Percentiles rank a stretch among this genome's conserved stretches.
phyloP scores from a whole-genome alignment of 2,329 filamentous ascomycete species.

The Pestalotiopsis sp. region DNA sequence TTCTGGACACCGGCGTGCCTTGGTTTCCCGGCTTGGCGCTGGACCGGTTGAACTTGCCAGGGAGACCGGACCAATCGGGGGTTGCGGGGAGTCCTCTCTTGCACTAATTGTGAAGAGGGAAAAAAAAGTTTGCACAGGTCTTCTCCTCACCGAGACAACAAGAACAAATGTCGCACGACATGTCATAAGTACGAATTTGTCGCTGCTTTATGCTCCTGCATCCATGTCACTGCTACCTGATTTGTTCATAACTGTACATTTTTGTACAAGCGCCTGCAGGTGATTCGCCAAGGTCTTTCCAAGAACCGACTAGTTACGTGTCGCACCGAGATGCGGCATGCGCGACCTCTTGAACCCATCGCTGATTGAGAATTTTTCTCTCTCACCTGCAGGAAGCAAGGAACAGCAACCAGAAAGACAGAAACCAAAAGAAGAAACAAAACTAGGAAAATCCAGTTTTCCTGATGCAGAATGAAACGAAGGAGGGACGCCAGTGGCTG shows the following conservation, averaged over 20 bases:
- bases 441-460: neutral
- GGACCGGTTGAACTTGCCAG: neutral
- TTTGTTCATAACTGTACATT: neutral
- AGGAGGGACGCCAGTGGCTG: neutral
- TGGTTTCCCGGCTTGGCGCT: neutral
- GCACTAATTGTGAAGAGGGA: neutral
- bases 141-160: neutral
- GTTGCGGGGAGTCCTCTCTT: neutral
- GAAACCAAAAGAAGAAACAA: neutral
- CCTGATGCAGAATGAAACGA: conserved; percentile 1
- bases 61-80: neutral
- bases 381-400: neutral
- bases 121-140: conserved; percentile 1
- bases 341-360: neutral
- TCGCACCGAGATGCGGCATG: neutral
- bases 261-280: neutral
- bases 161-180: neutral
- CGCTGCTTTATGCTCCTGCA: neutral
- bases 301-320: neutral
- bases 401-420: neutral
- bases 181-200: neutral
- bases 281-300: neutral
- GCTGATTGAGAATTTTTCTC: conserved; percentile 2
- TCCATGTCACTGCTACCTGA: neutral
- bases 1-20: neutral